Base-by-base conservation (phyloP, 768 basidiomycete species). In the Boletus rubropictus region DNA sequence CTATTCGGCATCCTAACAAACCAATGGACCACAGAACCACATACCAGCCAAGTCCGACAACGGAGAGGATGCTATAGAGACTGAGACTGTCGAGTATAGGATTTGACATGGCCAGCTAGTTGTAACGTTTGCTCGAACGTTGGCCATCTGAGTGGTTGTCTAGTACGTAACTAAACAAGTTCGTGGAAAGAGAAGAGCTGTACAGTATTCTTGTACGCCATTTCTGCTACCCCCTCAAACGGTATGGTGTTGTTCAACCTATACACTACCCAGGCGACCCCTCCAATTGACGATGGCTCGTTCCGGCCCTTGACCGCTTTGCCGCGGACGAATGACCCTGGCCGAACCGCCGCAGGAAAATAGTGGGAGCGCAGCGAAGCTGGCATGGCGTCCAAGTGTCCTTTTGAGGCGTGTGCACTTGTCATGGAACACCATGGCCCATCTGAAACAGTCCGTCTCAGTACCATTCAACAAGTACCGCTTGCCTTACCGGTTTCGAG, bases 391-490 rank as follows among this genome's bases (percentile, higher is more conserved):
- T 72, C 64, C 2, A 84, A 60, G 52, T 78, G 69, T 11, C 55
- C 44, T 50, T 76, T 73, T 1, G 84, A 85, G 4, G 81, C 80
- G 48, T 86, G 83, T 1, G 79, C 78, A 5, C 78, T 72, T 21
- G 80, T 82, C 66, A 82, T 70, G n/a, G 81, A 74, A 55, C 84
- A 86, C 82, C 83, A 86, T 9, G 84, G 84, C 0, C 82, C 78
- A 60, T 86, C 84, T 84, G 51, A 22, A 28, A 40, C 46, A 18
- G 20, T 42, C 32, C 5, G 36, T 33, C 39, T 47, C 37, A 52
- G 33, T 10, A 24, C 14, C 4, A 22, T 28, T 18, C 4, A 4
- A 38, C 3, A 15, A n/a, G 29, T 12, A n/a, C 17, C 21, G 20
- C 21, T 44, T 25, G 35, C 48, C 64, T 41, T 29, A 81, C 89